Conservation (phyloP, 345 rosid genomes). For the Cardamine resedifolia region DNA sequence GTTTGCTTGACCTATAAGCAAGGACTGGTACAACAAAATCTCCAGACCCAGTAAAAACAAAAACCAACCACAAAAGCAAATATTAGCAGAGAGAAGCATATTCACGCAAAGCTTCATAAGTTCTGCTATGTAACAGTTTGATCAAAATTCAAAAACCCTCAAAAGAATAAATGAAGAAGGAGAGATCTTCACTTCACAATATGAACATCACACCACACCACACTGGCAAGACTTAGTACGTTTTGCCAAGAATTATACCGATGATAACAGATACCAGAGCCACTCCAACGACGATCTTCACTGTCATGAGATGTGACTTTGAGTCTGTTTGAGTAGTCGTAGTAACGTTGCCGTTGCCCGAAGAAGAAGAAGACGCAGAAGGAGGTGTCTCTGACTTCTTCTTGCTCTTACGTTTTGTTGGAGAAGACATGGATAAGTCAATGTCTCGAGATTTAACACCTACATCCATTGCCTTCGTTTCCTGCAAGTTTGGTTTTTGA, state of each 20-base stretch:
- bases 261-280: slow-evolving; percentile 74
- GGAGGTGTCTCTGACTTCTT: slow-evolving; percentile 61
- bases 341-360: slow-evolving; percentile 22
- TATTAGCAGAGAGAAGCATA: slow-evolving; percentile 32
- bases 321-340: slow-evolving; percentile 37
- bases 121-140: slow-evolving; percentile 25
- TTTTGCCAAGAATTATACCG: slow-evolving; percentile 77
- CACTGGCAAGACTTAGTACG: slow-evolving; percentile 51
- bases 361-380: slow-evolving; percentile 41
- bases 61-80: slow-evolving; percentile 6
- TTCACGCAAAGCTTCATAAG: slow-evolving; percentile 13
- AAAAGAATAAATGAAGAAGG: not conserved
- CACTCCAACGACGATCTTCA: slow-evolving; percentile 59
- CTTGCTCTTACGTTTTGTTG: slow-evolving; percentile 73
- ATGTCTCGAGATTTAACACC: slow-evolving; percentile 77
- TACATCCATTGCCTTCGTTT: slow-evolving; percentile 40
- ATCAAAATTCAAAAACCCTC: slow-evolving; percentile 30
- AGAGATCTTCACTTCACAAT: slow-evolving; percentile 29
- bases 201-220: slow-evolving; percentile 27
- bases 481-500: slow-evolving; percentile 37
- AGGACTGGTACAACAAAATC: not conserved
- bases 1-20: slow-evolving; percentile 37
- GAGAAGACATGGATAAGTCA: slow-evolving; percentile 53
- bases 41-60: slow-evolving; percentile 1
- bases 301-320: slow-evolving; percentile 44